phyloP scores from a whole-genome alignment of 352 stramenopile genomes.

The Pythium insidiosum region DNA sequence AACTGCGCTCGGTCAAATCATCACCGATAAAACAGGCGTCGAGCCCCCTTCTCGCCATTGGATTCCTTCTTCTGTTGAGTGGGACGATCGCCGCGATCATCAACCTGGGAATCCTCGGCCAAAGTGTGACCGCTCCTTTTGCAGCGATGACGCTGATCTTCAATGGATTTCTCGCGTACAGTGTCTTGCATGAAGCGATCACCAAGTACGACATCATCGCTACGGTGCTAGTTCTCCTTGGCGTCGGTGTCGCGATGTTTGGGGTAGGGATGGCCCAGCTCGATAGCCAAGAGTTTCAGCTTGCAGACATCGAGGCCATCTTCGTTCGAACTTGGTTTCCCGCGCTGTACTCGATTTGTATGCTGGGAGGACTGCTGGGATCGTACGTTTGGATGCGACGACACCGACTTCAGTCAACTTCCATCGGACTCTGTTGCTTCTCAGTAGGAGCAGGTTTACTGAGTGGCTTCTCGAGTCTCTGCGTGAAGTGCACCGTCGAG shows the following conservation, averaged over 20 bases:
- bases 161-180: conserved; percentile 22
- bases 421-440: conserved; percentile 19
- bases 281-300: conserved; percentile 9
- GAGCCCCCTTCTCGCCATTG: conserved; percentile 17
- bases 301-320: conserved; percentile 16
- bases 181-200: conserved; percentile 20
- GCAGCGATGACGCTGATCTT: conserved; percentile 31
- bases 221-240: conserved; percentile 22
- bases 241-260: conserved; percentile 21
- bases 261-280: conserved; percentile 18
- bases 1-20: too few relatives aligned
- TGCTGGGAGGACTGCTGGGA: conserved; percentile 9
- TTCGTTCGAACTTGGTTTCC: conserved; percentile 18
- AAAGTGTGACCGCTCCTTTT: conserved; percentile 28
- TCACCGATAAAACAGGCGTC: neutral
- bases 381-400: conserved; percentile 11
- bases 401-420: conserved; percentile 3
- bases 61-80: conserved; percentile 21
- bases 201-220: conserved; percentile 23
- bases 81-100: conserved; percentile 24
- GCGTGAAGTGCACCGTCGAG: conserved; percentile 28
- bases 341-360: conserved; percentile 13
- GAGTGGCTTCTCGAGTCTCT: conserved; percentile 29
- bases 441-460: conserved; percentile 22
- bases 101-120: conserved; percentile 28